These are phyloP conservation scores for Cornus controversa DNA, from an alignment of 148 eudicot genomes.

Conservation along the genomic window DNA sequence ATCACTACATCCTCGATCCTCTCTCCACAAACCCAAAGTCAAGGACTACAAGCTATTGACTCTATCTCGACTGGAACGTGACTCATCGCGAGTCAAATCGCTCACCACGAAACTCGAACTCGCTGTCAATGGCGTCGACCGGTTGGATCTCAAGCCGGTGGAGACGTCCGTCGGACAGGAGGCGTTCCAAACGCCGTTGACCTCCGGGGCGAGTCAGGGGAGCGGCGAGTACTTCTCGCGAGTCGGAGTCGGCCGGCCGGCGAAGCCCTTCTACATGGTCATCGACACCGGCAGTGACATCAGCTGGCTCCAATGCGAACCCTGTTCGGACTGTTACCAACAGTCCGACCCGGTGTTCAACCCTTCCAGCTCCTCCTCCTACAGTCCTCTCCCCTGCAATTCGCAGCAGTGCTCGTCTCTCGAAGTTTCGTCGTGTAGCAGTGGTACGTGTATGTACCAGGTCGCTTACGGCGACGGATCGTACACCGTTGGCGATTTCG, in stretches of 20 bases:
- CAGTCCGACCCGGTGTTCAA: slow-evolving; percentile 66
- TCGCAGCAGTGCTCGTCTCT: slow-evolving; percentile 50
- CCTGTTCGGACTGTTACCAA: slow-evolving; percentile 72
- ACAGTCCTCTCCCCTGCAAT: slow-evolving; percentile 38
- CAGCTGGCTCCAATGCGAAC: slow-evolving; percentile 81
- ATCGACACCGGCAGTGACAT: slow-evolving; percentile 82
- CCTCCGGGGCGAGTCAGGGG: slow-evolving; percentile 65
- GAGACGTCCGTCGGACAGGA: slow-evolving; percentile 1
- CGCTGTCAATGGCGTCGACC: slow-evolving; percentile 22
- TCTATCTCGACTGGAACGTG: slow-evolving; percentile 62
- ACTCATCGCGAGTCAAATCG: slow-evolving; percentile 46
- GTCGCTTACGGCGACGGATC: slow-evolving; percentile 94
- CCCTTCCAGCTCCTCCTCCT: slow-evolving; percentile 52
- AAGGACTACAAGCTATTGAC: slow-evolving; percentile 51
- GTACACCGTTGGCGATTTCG: slow-evolving; percentile 68
- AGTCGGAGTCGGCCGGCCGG: slow-evolving; percentile 70
- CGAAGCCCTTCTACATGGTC: slow-evolving; percentile 45
- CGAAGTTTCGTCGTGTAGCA: slow-evolving; percentile 40
- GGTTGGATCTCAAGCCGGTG: slow-evolving; percentile 30
- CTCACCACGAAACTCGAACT: slow-evolving; percentile 27
- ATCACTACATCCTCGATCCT: slow-evolving; percentile 52
- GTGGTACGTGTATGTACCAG: slow-evolving; percentile 51
- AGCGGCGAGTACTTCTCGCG: slow-evolving; percentile 89
- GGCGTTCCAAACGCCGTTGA: slow-evolving; percentile 43
- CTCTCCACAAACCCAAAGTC: slow-evolving; percentile 29